Evolutionary conservation across 129 eudicot genomes (phyloP).

Genomic region (Helianthus tuberosus): DNA sequence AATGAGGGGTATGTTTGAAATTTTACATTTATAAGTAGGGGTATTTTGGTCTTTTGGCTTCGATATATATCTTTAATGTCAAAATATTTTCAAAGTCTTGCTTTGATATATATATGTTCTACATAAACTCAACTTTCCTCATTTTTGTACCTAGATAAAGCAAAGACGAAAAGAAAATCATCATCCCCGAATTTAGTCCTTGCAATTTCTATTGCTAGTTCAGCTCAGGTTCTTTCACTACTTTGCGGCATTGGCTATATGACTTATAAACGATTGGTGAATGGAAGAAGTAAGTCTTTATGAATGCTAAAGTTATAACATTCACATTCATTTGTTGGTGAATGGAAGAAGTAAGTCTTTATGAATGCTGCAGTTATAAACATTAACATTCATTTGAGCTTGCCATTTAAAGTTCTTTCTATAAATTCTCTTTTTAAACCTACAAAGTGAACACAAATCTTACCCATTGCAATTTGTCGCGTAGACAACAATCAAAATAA

Average conservation of each 20-base stretch:
- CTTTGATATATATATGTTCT: background rate
- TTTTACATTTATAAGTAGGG: too few relatives aligned
- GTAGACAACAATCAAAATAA: background rate
- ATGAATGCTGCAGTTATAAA: background rate
- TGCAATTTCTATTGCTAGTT: background rate
- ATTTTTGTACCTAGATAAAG: background rate
- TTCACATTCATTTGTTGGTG: too few relatives aligned
- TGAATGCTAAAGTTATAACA: too few relatives aligned
- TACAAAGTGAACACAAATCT: background rate
- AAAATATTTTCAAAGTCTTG: background rate
- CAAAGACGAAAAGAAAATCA: background rate
- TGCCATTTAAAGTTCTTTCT: background rate
- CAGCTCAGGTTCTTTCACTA: conserved; percentile 1
- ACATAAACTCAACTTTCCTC: background rate
- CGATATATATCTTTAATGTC: too few relatives aligned
- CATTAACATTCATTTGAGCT: background rate
- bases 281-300: too few relatives aligned
- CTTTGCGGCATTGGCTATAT: conserved; percentile 11
- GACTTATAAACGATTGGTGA: conserved; percentile 6
- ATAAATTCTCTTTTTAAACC: background rate
- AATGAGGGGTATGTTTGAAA: too few relatives aligned
- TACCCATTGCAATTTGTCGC: background rate
- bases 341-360: conserved; percentile 4
- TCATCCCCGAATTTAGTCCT: background rate
- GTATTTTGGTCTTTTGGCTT: too few relatives aligned